phyloP scores from a whole-genome alignment of 345 rosid genomes.

The Cardamine resedifolia region DNA sequence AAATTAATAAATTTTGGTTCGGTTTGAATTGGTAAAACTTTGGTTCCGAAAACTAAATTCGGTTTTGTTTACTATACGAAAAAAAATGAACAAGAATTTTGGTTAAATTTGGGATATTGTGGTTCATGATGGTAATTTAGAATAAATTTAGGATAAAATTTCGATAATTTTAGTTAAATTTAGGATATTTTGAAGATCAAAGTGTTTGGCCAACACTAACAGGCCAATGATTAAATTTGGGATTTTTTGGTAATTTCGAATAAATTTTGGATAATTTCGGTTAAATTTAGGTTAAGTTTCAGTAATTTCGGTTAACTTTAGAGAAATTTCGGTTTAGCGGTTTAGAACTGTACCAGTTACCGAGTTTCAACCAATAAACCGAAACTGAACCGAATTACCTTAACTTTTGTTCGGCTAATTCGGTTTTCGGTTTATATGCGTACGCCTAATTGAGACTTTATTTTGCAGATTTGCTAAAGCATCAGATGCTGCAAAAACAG shows the following conservation, averaged over 20 bases:
- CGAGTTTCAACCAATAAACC: background rate
- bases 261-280: background rate
- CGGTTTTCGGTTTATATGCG: too few relatives aligned
- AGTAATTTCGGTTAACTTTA: background rate
- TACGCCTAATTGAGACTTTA: background rate
- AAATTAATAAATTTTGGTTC: too few relatives aligned
- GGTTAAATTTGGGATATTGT: background rate
- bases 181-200: too few relatives aligned
- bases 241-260: background rate
- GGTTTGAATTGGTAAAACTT: too few relatives aligned
- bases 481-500: conserved; percentile 72
- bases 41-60: background rate
- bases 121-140: background rate
- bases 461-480: conserved; percentile 76
- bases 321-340: background rate
- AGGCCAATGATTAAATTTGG: background rate
- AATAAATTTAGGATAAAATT: background rate
- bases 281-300: too few relatives aligned
- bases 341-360: background rate
- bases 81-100: too few relatives aligned
- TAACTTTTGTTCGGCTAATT: background rate
- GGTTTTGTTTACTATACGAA: background rate
- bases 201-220: too few relatives aligned
- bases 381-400: background rate
- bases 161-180: too few relatives aligned